phyloP scores from a whole-genome alignment of 2,329 filamentous ascomycete species.

The Coleophoma cylindrospora region DNA sequence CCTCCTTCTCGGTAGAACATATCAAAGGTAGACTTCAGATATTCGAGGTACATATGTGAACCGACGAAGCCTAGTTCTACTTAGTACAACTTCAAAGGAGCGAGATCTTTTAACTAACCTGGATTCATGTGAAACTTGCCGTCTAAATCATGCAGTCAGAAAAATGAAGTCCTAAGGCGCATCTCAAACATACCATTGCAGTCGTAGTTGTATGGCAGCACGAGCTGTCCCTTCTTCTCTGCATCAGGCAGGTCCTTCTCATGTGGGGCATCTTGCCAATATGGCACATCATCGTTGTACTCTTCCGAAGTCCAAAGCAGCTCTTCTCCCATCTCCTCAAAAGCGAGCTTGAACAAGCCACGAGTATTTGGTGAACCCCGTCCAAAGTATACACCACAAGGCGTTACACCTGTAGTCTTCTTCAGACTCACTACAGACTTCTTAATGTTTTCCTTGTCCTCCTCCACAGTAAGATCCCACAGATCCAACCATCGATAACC shows the following conservation, averaged over 20 bases:
- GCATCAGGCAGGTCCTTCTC: slow-evolving; percentile 34
- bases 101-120: no score
- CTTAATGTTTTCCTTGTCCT: slow-evolving; percentile 30
- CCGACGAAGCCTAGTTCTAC: slow-evolving; percentile 9
- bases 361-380: slow-evolving; percentile 33
- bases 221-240: slow-evolving; percentile 38
- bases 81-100: no score
- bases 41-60: slow-evolving; percentile 17
- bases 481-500: slow-evolving; percentile 36
- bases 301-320: slow-evolving; percentile 43
- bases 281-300: slow-evolving; percentile 50
- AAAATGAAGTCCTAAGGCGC: slow-evolving; percentile 16
- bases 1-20: slow-evolving; percentile 41
- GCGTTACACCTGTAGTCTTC: slow-evolving; percentile 25
- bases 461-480: slow-evolving; percentile 28
- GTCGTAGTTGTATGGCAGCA: slow-evolving; percentile 49
- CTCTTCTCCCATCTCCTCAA: slow-evolving; percentile 44
- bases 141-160: slow-evolving; percentile 2
- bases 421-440: slow-evolving; percentile 27
- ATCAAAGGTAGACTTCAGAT: slow-evolving; percentile 47
- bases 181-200: slow-evolving; percentile 34
- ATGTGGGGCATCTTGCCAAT: slow-evolving; percentile 46
- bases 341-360: slow-evolving; percentile 39
- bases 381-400: slow-evolving; percentile 28
- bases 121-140: slow-evolving; percentile 19